These are phyloP conservation scores for Yarrowia hollandica DNA, from an alignment of 805 yeast species.

Conservation along the genomic window DNA sequence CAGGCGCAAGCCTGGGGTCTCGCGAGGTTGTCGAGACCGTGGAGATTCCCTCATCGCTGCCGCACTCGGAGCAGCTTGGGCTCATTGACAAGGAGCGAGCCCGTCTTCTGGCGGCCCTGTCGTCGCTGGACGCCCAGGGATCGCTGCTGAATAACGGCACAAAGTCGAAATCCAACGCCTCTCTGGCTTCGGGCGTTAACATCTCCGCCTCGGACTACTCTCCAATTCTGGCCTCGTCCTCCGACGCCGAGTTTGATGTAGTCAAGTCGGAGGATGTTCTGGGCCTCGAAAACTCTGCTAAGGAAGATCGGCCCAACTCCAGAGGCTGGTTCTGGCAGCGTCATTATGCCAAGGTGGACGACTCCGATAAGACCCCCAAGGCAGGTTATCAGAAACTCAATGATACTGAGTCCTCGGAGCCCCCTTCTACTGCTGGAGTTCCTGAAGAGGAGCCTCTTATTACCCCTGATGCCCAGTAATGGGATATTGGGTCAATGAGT, in stretches of 20 bases:
- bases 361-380: background rate
- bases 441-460: slow-evolving; percentile 21
- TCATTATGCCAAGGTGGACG: background rate
- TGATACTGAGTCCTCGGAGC: background rate
- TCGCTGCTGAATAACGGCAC: slow-evolving; percentile 3
- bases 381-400: background rate
- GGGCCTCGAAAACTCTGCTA: background rate
- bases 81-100: slow-evolving; percentile 14
- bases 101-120: slow-evolving; percentile 12
- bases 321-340: slow-evolving; percentile 26
- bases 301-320: background rate
- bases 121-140: slow-evolving; percentile 3
- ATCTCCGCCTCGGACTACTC: background rate
- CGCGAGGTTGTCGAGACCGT: background rate
- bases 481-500: too few relatives aligned
- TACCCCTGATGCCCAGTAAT: background rate
- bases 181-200: background rate
- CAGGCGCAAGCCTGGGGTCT: background rate
- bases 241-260: slow-evolving; percentile 9
- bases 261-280: slow-evolving; percentile 7
- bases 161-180: background rate
- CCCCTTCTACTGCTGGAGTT: background rate
- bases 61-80: slow-evolving; percentile 2
- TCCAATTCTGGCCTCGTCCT: background rate
- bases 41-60: background rate